Evolutionary conservation across 2,329 filamentous ascomycete genomes (phyloP).

Genomic region (Alternaria arborescens): DNA sequence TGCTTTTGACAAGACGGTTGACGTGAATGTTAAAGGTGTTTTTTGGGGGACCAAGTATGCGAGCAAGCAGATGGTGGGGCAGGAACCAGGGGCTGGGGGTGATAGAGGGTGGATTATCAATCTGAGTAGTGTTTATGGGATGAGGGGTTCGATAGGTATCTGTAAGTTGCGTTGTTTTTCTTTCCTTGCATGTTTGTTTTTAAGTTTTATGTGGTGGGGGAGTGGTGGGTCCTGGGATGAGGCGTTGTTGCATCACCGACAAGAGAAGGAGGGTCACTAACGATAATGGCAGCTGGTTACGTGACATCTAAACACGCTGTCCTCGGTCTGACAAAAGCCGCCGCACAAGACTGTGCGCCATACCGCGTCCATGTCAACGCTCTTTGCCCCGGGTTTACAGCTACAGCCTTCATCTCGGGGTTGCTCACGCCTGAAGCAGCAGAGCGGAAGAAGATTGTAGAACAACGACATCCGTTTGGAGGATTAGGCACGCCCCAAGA

Average conservation of each 20-base stretch:
- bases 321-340: slow-evolving; percentile 58
- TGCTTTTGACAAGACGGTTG: slow-evolving; percentile 55
- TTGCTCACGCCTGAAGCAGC: slow-evolving; percentile 23
- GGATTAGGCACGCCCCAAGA: slow-evolving; percentile 45
- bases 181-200: neutral
- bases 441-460: slow-evolving; percentile 13
- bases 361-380: slow-evolving; percentile 63
- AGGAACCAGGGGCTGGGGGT: slow-evolving; percentile 48
- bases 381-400: slow-evolving; percentile 61
- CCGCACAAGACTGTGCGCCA: slow-evolving; percentile 60
- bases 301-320: slow-evolving; percentile 62
- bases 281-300: slow-evolving; percentile 43
- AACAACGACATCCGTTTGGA: slow-evolving; percentile 39
- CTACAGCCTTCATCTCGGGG: slow-evolving; percentile 37
- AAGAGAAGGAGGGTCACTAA: neutral
- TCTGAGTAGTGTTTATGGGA: slow-evolving; percentile 60
- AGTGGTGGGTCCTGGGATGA: too few species aligned
- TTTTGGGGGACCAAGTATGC: slow-evolving; percentile 59
- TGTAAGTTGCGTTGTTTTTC: slow-evolving; percentile 33
- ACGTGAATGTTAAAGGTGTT: slow-evolving; percentile 52
- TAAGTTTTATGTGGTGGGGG: neutral
- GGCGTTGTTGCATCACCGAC: neutral
- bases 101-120: slow-evolving; percentile 65
- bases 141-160: slow-evolving; percentile 45
- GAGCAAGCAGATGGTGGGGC: slow-evolving; percentile 59